These are phyloP conservation scores for Plasmodiophora brassicae DNA, from an alignment of 208 protist genomes.

Conservation along the genomic window DNA sequence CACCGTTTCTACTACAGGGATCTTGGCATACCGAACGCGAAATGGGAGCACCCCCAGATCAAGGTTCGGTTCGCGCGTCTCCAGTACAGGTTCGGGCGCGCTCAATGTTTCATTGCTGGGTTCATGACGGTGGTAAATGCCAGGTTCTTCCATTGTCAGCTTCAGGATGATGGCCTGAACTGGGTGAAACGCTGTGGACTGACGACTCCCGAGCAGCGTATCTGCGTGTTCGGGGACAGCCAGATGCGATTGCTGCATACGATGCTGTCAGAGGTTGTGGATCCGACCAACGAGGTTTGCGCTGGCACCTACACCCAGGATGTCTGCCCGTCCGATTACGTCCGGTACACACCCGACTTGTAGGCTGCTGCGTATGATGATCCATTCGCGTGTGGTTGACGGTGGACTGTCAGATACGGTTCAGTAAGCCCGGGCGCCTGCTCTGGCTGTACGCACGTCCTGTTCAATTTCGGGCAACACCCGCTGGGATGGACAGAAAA, in stretches of 20 bases:
- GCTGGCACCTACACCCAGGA: neutral
- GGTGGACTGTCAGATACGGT: too few relatives aligned
- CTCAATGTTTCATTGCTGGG: too few relatives aligned
- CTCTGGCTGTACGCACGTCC: neutral
- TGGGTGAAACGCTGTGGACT: neutral
- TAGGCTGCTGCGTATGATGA: too few relatives aligned
- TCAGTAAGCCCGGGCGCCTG: neutral
- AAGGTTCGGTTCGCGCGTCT: neutral
- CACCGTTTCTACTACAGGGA: too few relatives aligned
- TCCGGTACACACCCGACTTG: neutral
- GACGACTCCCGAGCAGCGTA: neutral
- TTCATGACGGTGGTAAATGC: too few relatives aligned
- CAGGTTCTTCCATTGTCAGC: neutral
- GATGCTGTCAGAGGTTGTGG: neutral
- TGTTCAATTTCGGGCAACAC: constrained; percentile 9
- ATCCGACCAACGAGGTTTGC: neutral
- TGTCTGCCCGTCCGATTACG: neutral
- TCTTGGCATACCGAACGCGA: too few relatives aligned
- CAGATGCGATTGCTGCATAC: neutral
- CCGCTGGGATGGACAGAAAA: neutral
- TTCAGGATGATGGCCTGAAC: neutral
- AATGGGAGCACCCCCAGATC: too few relatives aligned
- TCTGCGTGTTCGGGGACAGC: constrained; percentile 3
- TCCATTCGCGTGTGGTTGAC: too few relatives aligned
- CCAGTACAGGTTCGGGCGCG: neutral